A percentile compares a stretch with the other conserved stretches of the same genome.
phyloP scores from a whole-genome alignment of 306 rosid species.

The Vigna angularis region DNA sequence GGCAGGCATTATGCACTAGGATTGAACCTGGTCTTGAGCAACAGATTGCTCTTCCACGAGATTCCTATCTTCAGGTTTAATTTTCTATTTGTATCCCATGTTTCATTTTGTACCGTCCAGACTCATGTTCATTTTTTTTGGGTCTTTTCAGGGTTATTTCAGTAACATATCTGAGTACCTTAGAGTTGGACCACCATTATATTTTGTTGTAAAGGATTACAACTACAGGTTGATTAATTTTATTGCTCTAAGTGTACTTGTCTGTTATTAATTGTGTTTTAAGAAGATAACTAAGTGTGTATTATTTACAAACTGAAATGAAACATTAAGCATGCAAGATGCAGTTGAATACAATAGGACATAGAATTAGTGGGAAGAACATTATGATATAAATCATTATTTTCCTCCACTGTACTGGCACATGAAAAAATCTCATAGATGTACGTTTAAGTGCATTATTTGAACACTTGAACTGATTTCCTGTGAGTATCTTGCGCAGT shows the following conservation, averaged over 20 bases:
- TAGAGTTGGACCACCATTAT: constrained; percentile 92
- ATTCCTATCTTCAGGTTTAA: constrained; percentile 96
- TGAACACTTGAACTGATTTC: constrained; percentile 36
- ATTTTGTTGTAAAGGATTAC: constrained; percentile 90
- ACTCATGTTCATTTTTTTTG: neutral
- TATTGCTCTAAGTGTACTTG: constrained; percentile 22
- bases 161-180: constrained; percentile 81
- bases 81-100: constrained; percentile 29
- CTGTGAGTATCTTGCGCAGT: constrained; percentile 57
- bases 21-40: constrained; percentile 95
- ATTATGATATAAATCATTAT: neutral
- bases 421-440: constrained; percentile 26
- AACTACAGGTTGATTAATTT: constrained; percentile 81
- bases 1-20: constrained; percentile 82
- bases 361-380: neutral
- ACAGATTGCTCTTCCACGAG: constrained; percentile 96
- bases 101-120: constrained; percentile 32
- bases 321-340: neutral
- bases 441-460: constrained; percentile 30
- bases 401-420: constrained; percentile 19
- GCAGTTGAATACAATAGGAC: neutral
- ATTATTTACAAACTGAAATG: constrained; percentile 28
- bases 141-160: constrained; percentile 77
- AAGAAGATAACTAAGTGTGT: constrained; percentile 23
- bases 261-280: constrained; percentile 31